Evolutionary conservation across 805 yeast genomes (phyloP).

Genomic region (Kodamaea jinghongensis): DNA sequence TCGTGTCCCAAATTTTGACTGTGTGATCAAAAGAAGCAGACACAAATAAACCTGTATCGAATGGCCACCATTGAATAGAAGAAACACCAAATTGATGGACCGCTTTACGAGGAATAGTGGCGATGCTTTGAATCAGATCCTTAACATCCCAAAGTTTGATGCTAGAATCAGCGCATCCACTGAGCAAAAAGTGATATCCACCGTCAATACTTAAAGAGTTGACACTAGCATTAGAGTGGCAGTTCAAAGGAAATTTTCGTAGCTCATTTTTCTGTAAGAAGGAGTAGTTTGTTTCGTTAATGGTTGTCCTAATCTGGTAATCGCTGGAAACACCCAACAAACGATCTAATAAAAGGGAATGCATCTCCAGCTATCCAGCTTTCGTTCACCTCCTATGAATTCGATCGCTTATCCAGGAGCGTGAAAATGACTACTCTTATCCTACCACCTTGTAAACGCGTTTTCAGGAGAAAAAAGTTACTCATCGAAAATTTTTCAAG

Average conservation of each 20-base stretch:
- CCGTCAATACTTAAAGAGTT: constrained; percentile 60
- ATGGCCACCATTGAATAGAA: constrained; percentile 81
- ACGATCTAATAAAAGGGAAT: constrained; percentile 37
- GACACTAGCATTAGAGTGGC: constrained; percentile 52
- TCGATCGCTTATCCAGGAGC: too few relatives aligned
- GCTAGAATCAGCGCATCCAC: constrained; percentile 73
- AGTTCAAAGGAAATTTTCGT: constrained; percentile 37
- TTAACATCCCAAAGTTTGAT: constrained; percentile 54
- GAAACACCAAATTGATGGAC: constrained; percentile 74
- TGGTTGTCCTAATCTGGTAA: constrained; percentile 32
- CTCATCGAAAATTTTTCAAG: too few relatives aligned
- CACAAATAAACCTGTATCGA: constrained; percentile 81
- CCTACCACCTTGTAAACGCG: too few relatives aligned
- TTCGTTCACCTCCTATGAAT: too few relatives aligned
- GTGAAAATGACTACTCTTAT: too few relatives aligned
- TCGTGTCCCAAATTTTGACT: constrained; percentile 80
- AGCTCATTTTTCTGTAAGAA: constrained; percentile 22
- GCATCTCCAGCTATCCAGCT: constrained; percentile 23
- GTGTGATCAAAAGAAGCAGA: constrained; percentile 77
- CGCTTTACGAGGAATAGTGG: constrained; percentile 35
- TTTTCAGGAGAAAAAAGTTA: too few relatives aligned
- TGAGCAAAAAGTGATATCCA: constrained; percentile 48
- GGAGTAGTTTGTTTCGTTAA: constrained; percentile 38
- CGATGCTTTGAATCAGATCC: constrained; percentile 21
- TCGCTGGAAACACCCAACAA: constrained; percentile 27